Conservation (phyloP, 2,329 filamentous ascomycete genomes). For the Chalaropsis thielavioides region DNA sequence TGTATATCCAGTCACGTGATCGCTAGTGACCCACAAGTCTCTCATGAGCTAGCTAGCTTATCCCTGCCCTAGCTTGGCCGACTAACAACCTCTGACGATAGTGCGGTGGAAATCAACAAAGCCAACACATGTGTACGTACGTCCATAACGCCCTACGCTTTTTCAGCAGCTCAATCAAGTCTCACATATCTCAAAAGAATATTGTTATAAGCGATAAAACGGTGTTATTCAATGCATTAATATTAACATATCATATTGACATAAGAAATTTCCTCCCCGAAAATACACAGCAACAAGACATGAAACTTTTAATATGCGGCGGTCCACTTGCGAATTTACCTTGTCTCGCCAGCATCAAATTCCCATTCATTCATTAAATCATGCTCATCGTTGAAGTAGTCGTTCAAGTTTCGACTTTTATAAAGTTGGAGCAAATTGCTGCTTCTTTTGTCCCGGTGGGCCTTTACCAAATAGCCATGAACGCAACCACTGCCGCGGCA, state of each 20-base stretch:
- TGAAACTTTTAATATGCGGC: constrained; percentile 4
- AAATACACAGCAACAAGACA: constrained; percentile 9
- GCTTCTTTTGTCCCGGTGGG: not conserved
- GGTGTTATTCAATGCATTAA: not conserved
- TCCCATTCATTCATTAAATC: not conserved
- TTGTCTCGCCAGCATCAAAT: not conserved
- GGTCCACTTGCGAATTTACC: not conserved
- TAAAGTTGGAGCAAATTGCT: not conserved
- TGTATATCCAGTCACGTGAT: no score
- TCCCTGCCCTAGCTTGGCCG: no score
- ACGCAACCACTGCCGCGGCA: not conserved
- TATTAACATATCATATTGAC: constrained; percentile 11
- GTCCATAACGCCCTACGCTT: no score
- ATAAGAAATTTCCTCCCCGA: constrained; percentile 1
- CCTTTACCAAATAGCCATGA: constrained; percentile 1
- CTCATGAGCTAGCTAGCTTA: no score
- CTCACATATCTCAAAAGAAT: not conserved
- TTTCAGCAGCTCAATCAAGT: no score
- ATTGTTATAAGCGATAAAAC: not conserved
- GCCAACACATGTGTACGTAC: no score
- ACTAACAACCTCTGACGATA: no score
- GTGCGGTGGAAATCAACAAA: no score
- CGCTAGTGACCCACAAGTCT: no score
- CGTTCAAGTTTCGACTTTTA: not conserved
- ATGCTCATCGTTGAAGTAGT: not conserved